These are phyloP conservation scores for Nicotiana undulata DNA, from an alignment of 257 asterid genomes.

Conservation along the genomic window DNA sequence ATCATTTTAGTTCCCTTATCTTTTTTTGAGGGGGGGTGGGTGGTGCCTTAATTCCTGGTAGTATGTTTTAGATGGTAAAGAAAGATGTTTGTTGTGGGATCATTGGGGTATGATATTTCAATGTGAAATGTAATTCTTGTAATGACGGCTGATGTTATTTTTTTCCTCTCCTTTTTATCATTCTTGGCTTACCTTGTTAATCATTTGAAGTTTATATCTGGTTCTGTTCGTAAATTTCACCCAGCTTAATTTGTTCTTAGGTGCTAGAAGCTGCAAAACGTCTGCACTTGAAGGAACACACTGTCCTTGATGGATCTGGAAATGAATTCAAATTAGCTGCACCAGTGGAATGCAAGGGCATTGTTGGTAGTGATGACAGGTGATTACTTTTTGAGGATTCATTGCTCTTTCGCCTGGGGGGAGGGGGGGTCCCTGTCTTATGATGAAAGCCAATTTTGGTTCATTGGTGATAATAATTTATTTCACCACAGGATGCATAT, in stretches of 20 bases:
- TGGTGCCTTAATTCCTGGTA: background rate
- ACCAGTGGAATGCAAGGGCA: slow-evolving; percentile 98
- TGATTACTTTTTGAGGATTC: slow-evolving; percentile 8
- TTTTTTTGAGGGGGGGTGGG: background rate
- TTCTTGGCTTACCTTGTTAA: background rate
- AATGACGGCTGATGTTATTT: background rate
- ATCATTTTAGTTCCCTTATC: background rate
- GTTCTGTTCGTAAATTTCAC: background rate
- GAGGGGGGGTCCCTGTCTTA: background rate
- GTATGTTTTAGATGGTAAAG: background rate
- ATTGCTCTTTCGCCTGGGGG: background rate
- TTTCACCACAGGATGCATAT: background rate
- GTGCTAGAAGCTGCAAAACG: slow-evolving; percentile 88
- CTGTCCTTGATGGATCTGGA: slow-evolving; percentile 81
- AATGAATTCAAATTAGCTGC: slow-evolving; percentile 80
- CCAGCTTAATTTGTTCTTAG: slow-evolving; percentile 21
- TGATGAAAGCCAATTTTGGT: background rate
- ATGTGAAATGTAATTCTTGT: background rate
- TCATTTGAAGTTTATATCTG: background rate
- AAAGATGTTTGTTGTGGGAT: background rate
- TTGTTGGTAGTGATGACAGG: slow-evolving; percentile 99
- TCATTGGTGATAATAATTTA: background rate
- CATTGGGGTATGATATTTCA: background rate
- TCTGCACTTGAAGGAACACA: slow-evolving; percentile 87
- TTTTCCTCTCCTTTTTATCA: background rate